phyloP scores from a whole-genome alignment of 768 basidiomycete genomes.

The Chalciporus piperatus region DNA sequence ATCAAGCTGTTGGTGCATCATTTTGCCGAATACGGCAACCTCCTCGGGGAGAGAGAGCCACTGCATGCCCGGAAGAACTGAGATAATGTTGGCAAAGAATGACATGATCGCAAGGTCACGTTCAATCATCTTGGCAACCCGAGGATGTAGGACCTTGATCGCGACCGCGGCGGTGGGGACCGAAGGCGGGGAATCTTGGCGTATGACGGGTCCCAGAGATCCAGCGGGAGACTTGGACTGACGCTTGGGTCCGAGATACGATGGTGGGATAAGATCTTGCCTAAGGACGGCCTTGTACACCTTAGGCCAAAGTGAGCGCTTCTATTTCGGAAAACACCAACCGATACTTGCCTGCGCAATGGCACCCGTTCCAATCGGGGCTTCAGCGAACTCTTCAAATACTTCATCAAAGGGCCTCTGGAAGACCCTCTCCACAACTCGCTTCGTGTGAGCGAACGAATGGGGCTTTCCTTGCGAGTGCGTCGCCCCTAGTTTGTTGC shows the following conservation, averaged over 20 bases:
- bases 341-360: conserved; percentile 70
- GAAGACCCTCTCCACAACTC: conserved; percentile 82
- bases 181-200: conserved; percentile 57
- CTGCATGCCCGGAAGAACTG: conserved; percentile 86
- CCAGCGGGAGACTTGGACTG: conserved; percentile 44
- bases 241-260: conserved; percentile 77
- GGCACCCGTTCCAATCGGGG: conserved; percentile 96
- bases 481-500: conserved; percentile 77
- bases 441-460: conserved; percentile 72
- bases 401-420: conserved; percentile 80
- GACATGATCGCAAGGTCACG: conserved; percentile 95
- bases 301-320: conserved; percentile 32
- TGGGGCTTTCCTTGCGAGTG: conserved; percentile 90
- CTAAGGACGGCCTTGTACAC: conserved; percentile 89
- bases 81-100: conserved; percentile 80
- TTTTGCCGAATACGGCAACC: conserved; percentile 87
- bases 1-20: conserved; percentile 97
- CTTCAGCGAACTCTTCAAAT: conserved; percentile 84
- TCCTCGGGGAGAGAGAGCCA: conserved; percentile 97
- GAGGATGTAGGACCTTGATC: conserved; percentile 93
- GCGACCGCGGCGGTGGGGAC: conserved; percentile 88
- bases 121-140: conserved; percentile 74
- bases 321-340: not conserved
- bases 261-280: conserved; percentile 78
- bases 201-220: conserved; percentile 49